These are phyloP conservation scores for Pyracantha coccinea DNA, from an alignment of 331 rosid species.

Conservation along the genomic window DNA sequence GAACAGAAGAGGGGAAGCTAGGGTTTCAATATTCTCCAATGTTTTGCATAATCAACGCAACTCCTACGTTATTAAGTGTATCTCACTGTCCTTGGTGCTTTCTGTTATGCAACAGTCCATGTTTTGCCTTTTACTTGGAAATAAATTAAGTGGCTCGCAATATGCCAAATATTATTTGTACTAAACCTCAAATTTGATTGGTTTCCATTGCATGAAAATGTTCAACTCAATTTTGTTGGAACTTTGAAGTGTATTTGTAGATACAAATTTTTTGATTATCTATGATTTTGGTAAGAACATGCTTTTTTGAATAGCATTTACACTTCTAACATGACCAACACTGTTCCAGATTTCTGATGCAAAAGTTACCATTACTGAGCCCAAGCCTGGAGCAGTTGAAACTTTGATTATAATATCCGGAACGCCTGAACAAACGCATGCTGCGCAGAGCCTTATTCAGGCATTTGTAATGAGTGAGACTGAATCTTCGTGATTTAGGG, in stretches of 20 bases:
- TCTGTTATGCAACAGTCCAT: background rate
- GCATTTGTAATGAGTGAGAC: conserved; percentile 91
- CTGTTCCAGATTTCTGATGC: conserved; percentile 87
- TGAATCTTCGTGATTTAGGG: conserved; percentile 48
- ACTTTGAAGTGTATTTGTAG: background rate
- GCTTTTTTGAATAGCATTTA: background rate
- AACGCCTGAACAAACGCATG: conserved; percentile 96
- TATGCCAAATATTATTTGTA: background rate
- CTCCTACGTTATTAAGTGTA: background rate
- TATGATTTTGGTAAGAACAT: background rate
- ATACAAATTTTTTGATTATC: background rate
- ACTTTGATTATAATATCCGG: conserved; percentile 85
- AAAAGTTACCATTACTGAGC: conserved; percentile 73
- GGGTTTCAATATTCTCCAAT: background rate
- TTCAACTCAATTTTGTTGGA: background rate
- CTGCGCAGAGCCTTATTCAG: conserved; percentile 98
- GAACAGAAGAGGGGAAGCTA: background rate
- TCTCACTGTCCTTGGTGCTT: background rate
- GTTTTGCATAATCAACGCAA: no score
- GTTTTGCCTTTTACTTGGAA: background rate
- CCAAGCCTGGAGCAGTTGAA: conserved; percentile 84
- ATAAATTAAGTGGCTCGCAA: background rate
- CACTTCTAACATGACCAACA: conserved; percentile 16
- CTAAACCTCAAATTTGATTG: no score
- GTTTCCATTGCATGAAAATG: background rate